phyloP scores from a whole-genome alignment of 2,329 filamentous ascomycete species.

The Periconia digitata region DNA sequence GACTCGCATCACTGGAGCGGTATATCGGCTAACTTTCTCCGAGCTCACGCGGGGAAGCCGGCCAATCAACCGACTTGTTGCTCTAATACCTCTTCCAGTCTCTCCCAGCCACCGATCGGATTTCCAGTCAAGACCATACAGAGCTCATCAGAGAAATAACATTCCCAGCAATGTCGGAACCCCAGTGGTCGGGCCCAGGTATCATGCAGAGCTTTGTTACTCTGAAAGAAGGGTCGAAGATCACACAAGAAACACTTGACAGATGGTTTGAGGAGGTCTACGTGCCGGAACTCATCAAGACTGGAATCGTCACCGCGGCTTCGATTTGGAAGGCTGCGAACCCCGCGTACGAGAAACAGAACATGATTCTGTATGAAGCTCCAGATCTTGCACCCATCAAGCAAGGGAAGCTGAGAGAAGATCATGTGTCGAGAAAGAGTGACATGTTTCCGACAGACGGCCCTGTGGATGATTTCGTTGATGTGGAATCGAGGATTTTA shows the following conservation, averaged over 20 bases:
- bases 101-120: too few species aligned
- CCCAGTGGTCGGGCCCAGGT: slow-evolving; percentile 21
- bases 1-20: background rate
- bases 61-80: too few species aligned
- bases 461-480: slow-evolving; percentile 19
- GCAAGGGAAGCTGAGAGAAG: slow-evolving; percentile 14
- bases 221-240: slow-evolving; percentile 14
- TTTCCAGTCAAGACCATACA: too few species aligned
- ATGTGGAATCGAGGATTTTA: slow-evolving; percentile 24
- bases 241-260: slow-evolving; percentile 20
- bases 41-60: too few species aligned
- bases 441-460: slow-evolving; percentile 16
- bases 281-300: slow-evolving; percentile 21
- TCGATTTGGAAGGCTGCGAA: slow-evolving; percentile 26
- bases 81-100: too few species aligned
- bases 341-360: slow-evolving; percentile 18
- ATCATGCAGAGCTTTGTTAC: slow-evolving; percentile 22
- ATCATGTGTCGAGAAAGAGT: slow-evolving; percentile 17
- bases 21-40: too few species aligned
- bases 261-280: slow-evolving; percentile 29
- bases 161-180: too few species aligned
- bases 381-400: slow-evolving; percentile 21
- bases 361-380: slow-evolving; percentile 28
- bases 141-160: too few species aligned
- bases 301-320: slow-evolving; percentile 17